Evolutionary conservation across 345 rosid species (phyloP).

Genomic region (Salix arbutifolia): DNA sequence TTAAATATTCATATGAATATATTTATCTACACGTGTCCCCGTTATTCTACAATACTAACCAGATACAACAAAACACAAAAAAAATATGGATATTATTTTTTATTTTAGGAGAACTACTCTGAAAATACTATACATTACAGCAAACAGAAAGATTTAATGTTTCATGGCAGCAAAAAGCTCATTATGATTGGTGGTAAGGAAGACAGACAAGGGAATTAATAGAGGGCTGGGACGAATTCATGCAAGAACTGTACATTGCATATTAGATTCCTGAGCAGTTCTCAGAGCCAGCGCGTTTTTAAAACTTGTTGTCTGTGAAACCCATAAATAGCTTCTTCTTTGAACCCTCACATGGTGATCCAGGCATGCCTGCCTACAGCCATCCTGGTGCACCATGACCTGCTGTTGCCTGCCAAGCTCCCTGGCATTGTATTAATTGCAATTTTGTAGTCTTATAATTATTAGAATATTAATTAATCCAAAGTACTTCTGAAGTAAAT

Average conservation of each 20-base stretch:
- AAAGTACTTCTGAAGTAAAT: too few relatives aligned
- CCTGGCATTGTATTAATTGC: neutral
- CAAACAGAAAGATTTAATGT: neutral
- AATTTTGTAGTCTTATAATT: neutral
- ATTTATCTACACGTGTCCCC: too few relatives aligned
- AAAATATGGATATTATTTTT: too few relatives aligned
- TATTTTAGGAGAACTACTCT: too few relatives aligned
- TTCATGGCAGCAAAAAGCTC: neutral
- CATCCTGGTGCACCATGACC: too few relatives aligned
- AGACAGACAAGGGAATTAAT: neutral
- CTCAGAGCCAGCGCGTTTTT: neutral
- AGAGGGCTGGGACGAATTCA: neutral
- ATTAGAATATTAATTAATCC: neutral
- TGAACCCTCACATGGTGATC: neutral
- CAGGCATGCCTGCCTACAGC: too few relatives aligned
- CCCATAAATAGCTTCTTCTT: neutral
- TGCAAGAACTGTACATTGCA: neutral
- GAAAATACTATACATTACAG: neutral
- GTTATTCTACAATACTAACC: too few relatives aligned
- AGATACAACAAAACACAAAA: too few relatives aligned
- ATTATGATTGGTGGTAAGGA: neutral
- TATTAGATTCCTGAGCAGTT: neutral
- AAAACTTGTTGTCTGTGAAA: neutral
- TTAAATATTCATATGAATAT: too few relatives aligned
- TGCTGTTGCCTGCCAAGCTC: neutral